Conservation (phyloP, 2,329 filamentous ascomycete genomes). For the Penicillium janthinellum region DNA sequence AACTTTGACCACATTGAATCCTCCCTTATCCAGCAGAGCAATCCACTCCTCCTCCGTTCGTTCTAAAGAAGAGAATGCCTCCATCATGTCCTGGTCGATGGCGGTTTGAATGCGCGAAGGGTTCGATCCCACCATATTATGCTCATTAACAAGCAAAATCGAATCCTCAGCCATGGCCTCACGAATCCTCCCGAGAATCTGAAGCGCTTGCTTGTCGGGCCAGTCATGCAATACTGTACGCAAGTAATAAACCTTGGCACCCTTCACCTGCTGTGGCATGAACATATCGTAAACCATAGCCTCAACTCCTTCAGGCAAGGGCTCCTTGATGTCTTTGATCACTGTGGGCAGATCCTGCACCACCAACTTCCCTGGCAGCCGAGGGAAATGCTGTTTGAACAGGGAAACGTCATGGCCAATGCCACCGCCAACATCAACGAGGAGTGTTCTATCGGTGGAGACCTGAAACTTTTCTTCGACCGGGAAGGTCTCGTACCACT, state of each 20-base stretch:
- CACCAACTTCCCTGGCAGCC: constrained; percentile 32
- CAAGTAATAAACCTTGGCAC: constrained; percentile 9
- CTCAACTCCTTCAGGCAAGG: background rate
- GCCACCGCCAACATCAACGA: constrained; percentile 46
- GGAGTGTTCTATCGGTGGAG: constrained; percentile 5
- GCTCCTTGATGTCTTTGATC: constrained; percentile 23
- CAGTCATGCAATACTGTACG: constrained; percentile 11
- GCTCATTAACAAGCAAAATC: constrained; percentile 8
- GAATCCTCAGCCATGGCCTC: constrained; percentile 13
- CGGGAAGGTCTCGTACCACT: constrained; percentile 8
- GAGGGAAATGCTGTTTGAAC: constrained; percentile 33
- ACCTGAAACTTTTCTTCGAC: background rate
- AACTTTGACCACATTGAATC: constrained; percentile 12
- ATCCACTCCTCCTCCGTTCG: constrained; percentile 15
- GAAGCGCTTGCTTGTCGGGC: constrained; percentile 7
- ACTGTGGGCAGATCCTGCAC: constrained; percentile 42
- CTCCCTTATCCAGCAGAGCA: constrained; percentile 8
- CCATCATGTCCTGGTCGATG: constrained; percentile 8
- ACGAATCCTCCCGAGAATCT: constrained; percentile 1
- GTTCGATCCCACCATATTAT: background rate
- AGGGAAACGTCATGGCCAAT: constrained; percentile 36
- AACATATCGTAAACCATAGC: background rate
- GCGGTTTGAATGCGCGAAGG: background rate
- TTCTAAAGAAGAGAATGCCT: constrained; percentile 6
- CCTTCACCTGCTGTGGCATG: background rate